These are phyloP conservation scores for Tolypocladium ophioglossoides DNA, from an alignment of 2,329 filamentous ascomycete genomes.

Conservation along the genomic window DNA sequence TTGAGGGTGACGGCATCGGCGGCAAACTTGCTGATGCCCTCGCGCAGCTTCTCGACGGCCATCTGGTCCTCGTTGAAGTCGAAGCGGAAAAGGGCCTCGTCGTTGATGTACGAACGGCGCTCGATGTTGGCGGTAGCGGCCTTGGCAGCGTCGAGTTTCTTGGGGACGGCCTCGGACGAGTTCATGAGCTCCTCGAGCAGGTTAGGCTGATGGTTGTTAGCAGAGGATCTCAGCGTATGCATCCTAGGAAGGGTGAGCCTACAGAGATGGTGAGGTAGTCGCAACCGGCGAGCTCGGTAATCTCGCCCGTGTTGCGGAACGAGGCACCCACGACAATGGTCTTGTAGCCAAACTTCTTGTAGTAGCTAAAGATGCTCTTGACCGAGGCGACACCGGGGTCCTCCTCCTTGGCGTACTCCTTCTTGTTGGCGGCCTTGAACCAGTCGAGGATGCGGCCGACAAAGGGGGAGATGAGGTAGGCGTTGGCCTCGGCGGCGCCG, in stretches of 20 bases:
- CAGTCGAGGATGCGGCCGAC: conserved; percentile 98
- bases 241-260: conserved; percentile 25
- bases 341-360: conserved; percentile 99
- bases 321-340: conserved; percentile 99
- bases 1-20: conserved; percentile 92
- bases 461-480: conserved; percentile 98
- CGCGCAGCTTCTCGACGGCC: conserved; percentile 97
- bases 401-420: conserved; percentile 80
- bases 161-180: conserved; percentile 67
- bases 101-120: conserved; percentile 84
- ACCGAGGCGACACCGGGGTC: conserved; percentile 96
- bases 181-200: conserved; percentile 91
- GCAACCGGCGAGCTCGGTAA: conserved; percentile 95
- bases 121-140: conserved; percentile 31
- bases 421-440: conserved; percentile 95
- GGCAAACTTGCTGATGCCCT: conserved; percentile 99
- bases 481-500: conserved; percentile 85
- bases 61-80: conserved; percentile 99
- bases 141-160: conserved; percentile 19
- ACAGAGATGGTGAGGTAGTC: conserved; percentile 98
- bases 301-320: conserved; percentile 93
- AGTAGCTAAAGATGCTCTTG: conserved; percentile 97
- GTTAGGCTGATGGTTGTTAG: conserved; percentile 51
- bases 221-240: neutral
- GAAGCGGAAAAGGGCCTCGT: conserved; percentile 91